Base-by-base conservation (phyloP, 495 filamentous ascomycete species). In the Entonaema liquescens region DNA sequence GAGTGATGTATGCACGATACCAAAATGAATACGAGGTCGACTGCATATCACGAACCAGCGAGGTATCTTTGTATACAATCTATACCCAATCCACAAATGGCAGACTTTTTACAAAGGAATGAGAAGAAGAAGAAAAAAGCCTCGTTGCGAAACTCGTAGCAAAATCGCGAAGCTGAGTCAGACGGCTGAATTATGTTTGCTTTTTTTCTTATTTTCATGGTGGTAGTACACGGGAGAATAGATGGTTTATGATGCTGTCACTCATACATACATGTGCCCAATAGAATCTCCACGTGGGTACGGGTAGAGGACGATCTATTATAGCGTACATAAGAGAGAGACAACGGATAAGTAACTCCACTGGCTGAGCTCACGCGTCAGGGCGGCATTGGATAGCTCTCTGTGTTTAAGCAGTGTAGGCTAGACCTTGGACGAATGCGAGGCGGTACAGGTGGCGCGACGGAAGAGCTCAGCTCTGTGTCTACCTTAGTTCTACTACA, bases 1-100 rank as follows among this genome's bases (percentile, higher is more conserved):
- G 19, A 47, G 42, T 53, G 49, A 53, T 53, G 49, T 29, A 53
- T 53, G 49, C 49, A 29, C 49, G 49, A 58, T 59, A 44, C 29
- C 40, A 40, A 58, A 11, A 25, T 29, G 29, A 70, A 70, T 64
- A 70, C 67, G 67, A 70, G 67, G 56, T 64, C 29, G 47, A 62
- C 36, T 33, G 67, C 67, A 70, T 65, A 60, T 67, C 47, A 26
- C 42, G 54, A 57, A 38, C 54, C 12, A 33, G 4, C n/a, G 11
- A 47, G 9, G 19, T 47, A 23, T 47, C 1, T 23, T 23, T 47
- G 42, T 47, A 47, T 23, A 9, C 0, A 23, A 21, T 11, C 19
- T 19, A 23, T 47, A 47, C 8, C 8, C 42, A 47, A 47, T 47
- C 42, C 42, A 47, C 19, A 12, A 47, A 47, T 19, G 23, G 42